Evolutionary conservation across 2,329 filamentous ascomycete species (phyloP).

Genomic region (Tolypocladium ovalisporum): DNA sequence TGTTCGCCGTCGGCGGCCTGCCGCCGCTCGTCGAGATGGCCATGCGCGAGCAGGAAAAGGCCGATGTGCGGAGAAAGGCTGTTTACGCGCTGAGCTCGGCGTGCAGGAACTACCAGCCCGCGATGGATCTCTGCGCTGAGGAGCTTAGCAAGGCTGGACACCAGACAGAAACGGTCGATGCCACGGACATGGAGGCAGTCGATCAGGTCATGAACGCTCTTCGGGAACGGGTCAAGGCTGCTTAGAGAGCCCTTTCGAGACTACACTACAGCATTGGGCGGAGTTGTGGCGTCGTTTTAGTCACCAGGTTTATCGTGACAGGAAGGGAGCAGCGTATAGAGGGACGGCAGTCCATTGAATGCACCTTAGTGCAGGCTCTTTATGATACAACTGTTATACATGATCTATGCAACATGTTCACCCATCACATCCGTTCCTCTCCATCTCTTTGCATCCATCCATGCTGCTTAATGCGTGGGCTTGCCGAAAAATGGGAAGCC

Average conservation of each 20-base stretch:
- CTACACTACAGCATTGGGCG: slow-evolving; percentile 17
- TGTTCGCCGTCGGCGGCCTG: slow-evolving; percentile 54
- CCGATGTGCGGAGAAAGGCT: slow-evolving; percentile 70
- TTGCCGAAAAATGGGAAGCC: slow-evolving; percentile 69
- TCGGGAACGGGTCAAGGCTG: slow-evolving; percentile 36
- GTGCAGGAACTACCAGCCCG: slow-evolving; percentile 81
- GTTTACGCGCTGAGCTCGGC: slow-evolving; percentile 80
- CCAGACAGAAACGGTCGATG: slow-evolving; percentile 55
- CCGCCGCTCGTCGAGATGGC: slow-evolving; percentile 57
- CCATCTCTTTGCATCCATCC: not conserved
- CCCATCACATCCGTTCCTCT: not conserved
- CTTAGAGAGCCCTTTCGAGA: not conserved
- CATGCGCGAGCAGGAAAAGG: slow-evolving; percentile 45
- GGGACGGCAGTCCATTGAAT: not conserved
- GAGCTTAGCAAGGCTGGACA: slow-evolving; percentile 49
- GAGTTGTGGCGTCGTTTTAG: slow-evolving; percentile 21
- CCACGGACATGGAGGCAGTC: slow-evolving; percentile 76
- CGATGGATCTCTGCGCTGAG: slow-evolving; percentile 56
- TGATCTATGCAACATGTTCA: slow-evolving; percentile 15
- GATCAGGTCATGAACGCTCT: slow-evolving; percentile 63
- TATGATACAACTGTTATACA: slow-evolving; percentile 26
- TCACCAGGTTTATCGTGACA: not conserved
- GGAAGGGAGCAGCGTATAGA: not conserved
- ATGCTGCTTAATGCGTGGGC: slow-evolving; percentile 28
- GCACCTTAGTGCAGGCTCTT: not conserved